phyloP scores from a whole-genome alignment of 805 yeast species.

The Candida taoyuanica region DNA sequence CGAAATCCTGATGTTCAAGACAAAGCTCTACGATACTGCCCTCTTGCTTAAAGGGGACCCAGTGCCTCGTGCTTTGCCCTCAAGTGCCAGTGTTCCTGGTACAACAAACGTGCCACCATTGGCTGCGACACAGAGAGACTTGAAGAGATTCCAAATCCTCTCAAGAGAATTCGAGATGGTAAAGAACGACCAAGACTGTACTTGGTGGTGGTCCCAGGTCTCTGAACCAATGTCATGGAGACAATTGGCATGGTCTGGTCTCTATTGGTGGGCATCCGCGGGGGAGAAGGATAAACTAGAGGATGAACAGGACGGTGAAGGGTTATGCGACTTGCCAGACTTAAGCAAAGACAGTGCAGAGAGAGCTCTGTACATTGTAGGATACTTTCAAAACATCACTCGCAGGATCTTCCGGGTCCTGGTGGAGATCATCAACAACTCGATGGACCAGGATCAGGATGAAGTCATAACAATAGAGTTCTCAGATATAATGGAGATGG shows the following conservation, averaged over 20 bases:
- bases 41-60: conserved; percentile 22
- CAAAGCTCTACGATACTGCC: conserved; percentile 44
- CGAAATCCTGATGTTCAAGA: conserved; percentile 53
- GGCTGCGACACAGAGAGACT: conserved; percentile 35
- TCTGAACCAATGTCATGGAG: conserved; percentile 51
- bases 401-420: conserved; percentile 37
- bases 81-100: conserved; percentile 13
- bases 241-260: conserved; percentile 61
- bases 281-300: conserved; percentile 50
- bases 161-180: conserved; percentile 15
- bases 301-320: conserved; percentile 38
- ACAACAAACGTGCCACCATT: conserved; percentile 4
- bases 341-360: conserved; percentile 21
- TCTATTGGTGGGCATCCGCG: conserved; percentile 86
- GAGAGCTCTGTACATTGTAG: conserved; percentile 33
- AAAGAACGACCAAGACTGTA: conserved; percentile 5
- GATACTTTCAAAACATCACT: conserved; percentile 49
- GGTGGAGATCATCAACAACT: conserved; percentile 33
- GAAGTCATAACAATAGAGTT: conserved; percentile 31
- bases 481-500: conserved; percentile 51
- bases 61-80: conserved; percentile 10
- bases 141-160: conserved; percentile 31
- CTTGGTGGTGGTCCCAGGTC: conserved; percentile 39
- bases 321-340: conserved; percentile 19
- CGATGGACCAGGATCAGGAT: conserved; percentile 8